Percentiles rank a stretch among this genome's conserved stretches.
Conservation (phyloP, 208 protist species). For the Sergeia podlipaevii region DNA sequence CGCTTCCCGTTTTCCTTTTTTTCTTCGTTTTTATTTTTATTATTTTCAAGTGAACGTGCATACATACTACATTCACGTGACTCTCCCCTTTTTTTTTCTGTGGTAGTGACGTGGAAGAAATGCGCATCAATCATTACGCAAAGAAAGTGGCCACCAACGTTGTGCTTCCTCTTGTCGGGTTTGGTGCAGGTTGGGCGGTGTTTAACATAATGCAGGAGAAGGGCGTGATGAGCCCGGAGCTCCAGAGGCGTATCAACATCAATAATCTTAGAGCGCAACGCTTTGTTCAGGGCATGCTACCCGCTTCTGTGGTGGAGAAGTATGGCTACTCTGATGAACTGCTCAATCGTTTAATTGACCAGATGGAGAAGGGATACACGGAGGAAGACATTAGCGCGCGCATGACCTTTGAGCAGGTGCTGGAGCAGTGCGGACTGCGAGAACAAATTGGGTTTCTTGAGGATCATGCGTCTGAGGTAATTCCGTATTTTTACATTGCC, state of each 20-base stretch:
- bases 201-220: conserved; percentile 42
- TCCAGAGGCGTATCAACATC: conserved; percentile 41
- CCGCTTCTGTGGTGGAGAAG: conserved; percentile 38
- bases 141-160: conserved; percentile 13
- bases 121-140: no score
- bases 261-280: conserved; percentile 61
- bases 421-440: conserved; percentile 56
- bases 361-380: conserved; percentile 37
- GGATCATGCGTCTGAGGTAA: conserved; percentile 76
- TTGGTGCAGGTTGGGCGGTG: conserved; percentile 58
- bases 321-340: conserved; percentile 52
- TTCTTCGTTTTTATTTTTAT: no score
- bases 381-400: conserved; percentile 31
- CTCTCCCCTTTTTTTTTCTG: no score
- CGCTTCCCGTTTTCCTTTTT: no score
- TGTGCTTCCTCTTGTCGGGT: conserved; percentile 48
- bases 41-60: no score
- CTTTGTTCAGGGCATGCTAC: conserved; percentile 45
- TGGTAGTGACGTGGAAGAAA: no score
- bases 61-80: no score
- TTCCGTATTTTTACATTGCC: conserved; percentile 89
- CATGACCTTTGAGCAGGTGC: conserved; percentile 75
- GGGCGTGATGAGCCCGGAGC: conserved; percentile 22
- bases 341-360: conserved; percentile 41
- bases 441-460: conserved; percentile 81